Evolutionary conservation across 176 grass and related monocot species (phyloP).

Genomic region (Coix lacrymajobi): DNA sequence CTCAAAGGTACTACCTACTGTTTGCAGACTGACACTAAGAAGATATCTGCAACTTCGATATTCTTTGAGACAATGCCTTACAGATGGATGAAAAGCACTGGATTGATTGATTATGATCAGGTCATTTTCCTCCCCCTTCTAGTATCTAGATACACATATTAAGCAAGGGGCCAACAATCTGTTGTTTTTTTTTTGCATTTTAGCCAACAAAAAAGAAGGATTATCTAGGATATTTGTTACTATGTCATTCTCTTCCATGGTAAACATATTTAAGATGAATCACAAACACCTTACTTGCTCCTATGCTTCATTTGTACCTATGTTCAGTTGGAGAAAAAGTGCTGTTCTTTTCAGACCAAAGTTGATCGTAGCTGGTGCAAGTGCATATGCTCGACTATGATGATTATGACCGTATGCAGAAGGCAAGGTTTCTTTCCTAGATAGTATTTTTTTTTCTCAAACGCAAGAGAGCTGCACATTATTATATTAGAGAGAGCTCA

Average conservation of each 20-base stretch:
- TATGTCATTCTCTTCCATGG: conserved; percentile 15
- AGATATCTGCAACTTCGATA: conserved; percentile 96
- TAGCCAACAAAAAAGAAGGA: background rate
- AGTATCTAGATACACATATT: background rate
- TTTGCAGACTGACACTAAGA: conserved; percentile 99
- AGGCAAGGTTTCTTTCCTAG: conserved; percentile 44
- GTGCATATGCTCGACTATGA: conserved; percentile 96
- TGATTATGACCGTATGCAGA: conserved; percentile 86
- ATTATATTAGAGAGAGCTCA: background rate
- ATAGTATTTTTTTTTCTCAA: background rate
- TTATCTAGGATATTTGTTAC: conserved; percentile 26
- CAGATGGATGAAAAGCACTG: conserved; percentile 96
- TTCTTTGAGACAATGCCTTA: conserved; percentile 99
- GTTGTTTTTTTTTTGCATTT: background rate
- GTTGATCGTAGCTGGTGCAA: conserved; percentile 95
- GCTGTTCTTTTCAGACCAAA: conserved; percentile 91
- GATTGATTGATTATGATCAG: conserved; percentile 99
- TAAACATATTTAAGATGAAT: conserved; percentile 25
- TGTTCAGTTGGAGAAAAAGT: conserved; percentile 87
- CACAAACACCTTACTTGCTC: background rate
- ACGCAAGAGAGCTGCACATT: background rate
- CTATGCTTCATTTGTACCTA: conserved; percentile 31
- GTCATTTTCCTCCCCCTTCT: conserved; percentile 27
- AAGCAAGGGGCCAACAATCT: background rate
- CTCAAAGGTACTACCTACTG: conserved; percentile 31